Base-by-base conservation (phyloP, 352 stramenopile genomes). In the Phytophthora podocarpi region DNA sequence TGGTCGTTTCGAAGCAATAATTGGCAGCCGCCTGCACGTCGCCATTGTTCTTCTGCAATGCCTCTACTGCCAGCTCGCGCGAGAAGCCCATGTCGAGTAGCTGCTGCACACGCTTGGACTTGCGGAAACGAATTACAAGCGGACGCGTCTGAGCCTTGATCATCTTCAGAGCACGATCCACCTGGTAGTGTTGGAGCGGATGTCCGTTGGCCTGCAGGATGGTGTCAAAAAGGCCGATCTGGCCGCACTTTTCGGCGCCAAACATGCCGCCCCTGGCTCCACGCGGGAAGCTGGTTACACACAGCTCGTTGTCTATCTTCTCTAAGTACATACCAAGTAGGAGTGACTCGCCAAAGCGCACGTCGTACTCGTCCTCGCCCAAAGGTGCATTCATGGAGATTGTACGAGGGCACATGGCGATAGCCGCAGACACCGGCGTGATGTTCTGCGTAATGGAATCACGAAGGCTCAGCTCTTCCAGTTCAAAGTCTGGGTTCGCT, bases 151-250 rank as follows among this genome's bases (percentile, higher is more conserved):
- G 85, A 30, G 76, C 85, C 55, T 91, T 91, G 55, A 94, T 90
- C 81, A 94, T 90, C 64, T 94, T 92, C 30, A 94, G 65, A 2
- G 83, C 85, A 26, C 85, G 80, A 42, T 94, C 83, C 31, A 93
- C 83, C 24, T 87, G 74, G 58, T 94, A 94, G 46, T 94, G 85
- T 54, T 91, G 81, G 35, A 94, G 70, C 26, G 82, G 82, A 46
- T 94, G 85, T 30, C 85, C 85, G 26, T 94, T 94, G 24, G 85
- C 85, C 49, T 91, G 85, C 37, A 94, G 41, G 12, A 94, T 50
- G 15, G 78, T 65, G 61, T 94, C 85, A 36, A 90, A 91, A 8
- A 91, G 59, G 15, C 67, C 68, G 35, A 94, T 94, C 51, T 89
- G 66, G 8, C 83, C 80, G 40, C 79, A 87, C 57, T 81, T 87